A percentile compares a stretch with the other conserved stretches of the same genome.
Evolutionary conservation across 139 green algal species (phyloP).

Genomic region (Micromonas commoda): DNA sequence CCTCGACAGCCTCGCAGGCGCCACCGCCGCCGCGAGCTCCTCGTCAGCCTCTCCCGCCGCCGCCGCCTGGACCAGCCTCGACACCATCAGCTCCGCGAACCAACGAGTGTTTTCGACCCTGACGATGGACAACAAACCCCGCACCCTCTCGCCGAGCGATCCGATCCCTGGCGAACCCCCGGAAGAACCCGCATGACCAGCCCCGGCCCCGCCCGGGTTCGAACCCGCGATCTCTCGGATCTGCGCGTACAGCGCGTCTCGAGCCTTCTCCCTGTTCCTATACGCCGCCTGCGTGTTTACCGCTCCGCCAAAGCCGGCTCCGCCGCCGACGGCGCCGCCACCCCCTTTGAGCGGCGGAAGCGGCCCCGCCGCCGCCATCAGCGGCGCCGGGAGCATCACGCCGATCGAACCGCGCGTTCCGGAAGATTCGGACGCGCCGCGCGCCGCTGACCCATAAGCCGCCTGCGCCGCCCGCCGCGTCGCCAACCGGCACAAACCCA

Average conservation of each 20-base stretch:
- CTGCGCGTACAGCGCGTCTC: conserved; percentile 11
- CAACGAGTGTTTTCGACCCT: neutral
- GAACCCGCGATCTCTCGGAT: neutral
- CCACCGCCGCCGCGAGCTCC: neutral
- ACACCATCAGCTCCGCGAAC: conserved; percentile 18
- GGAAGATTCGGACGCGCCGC: too few species aligned
- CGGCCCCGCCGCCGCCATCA: neutral
- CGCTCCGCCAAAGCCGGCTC: neutral
- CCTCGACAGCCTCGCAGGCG: neutral
- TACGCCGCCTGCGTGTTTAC: neutral
- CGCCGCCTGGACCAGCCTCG: neutral
- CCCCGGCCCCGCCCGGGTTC: too few species aligned
- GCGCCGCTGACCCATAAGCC: too few species aligned
- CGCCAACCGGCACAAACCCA: neutral
- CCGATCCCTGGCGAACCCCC: too few species aligned
- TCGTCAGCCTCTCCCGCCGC: conserved; percentile 9
- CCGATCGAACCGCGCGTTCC: too few species aligned
- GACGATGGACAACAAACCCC: neutral
- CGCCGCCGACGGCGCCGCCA: neutral
- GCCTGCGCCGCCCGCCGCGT: neutral
- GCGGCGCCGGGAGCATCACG: neutral
- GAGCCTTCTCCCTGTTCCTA: neutral
- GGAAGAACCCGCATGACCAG: too few species aligned
- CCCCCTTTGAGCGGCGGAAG: too few species aligned
- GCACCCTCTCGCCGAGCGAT: neutral